Evolutionary conservation across 2,329 filamentous ascomycete genomes (phyloP).

Genomic region (Pseudophaeomoniella oleicola): DNA sequence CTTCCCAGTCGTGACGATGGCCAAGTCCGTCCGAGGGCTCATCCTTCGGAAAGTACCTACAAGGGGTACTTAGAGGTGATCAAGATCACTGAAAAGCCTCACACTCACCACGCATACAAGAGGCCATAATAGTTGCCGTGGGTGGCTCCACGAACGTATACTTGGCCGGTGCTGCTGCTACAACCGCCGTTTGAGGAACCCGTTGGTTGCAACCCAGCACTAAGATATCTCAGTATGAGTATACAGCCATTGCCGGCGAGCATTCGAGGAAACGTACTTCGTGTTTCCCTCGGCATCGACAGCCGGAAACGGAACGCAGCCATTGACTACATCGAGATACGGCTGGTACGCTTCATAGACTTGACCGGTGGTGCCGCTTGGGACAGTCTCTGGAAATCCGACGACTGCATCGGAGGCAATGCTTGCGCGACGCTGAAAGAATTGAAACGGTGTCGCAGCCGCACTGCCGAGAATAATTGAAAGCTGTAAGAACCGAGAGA

Average conservation of each 20-base stretch:
- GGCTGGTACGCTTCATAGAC: conserved; percentile 44
- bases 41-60: conserved; percentile 32
- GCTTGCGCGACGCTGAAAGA: conserved; percentile 22
- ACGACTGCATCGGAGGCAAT: conserved; percentile 34
- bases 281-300: conserved; percentile 45
- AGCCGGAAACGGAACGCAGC: conserved; percentile 49
- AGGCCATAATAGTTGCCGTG: conserved; percentile 30
- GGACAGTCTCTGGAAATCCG: conserved; percentile 39
- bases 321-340: conserved; percentile 38
- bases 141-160: conserved; percentile 31
- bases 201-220: conserved; percentile 27
- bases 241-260: neutral
- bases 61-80: neutral
- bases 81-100: too few relatives aligned
- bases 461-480: neutral
- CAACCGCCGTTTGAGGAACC: conserved; percentile 27
- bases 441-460: neutral
- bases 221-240: too few relatives aligned
- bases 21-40: conserved; percentile 28
- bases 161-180: conserved; percentile 31
- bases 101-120: conserved; percentile 36
- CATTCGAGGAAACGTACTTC: conserved; percentile 24
- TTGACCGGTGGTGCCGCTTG: conserved; percentile 28
- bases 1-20: conserved; percentile 43
- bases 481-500: neutral